Conservation (phyloP, 306 rosid species). For the Cicer judaicum region DNA sequence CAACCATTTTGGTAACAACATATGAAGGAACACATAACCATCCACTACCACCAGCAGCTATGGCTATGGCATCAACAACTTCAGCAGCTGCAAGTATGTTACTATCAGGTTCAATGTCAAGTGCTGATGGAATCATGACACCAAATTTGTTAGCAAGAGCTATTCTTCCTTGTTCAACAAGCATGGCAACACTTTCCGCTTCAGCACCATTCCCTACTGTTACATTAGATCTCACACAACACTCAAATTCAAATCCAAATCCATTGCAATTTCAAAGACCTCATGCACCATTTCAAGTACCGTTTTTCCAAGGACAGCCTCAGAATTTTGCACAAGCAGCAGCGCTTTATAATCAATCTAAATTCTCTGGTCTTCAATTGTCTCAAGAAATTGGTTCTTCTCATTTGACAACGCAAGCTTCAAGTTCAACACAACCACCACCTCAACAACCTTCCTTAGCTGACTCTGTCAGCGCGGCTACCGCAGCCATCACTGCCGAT, state of each 20-base stretch:
- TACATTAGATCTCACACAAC: slow-evolving; percentile 84
- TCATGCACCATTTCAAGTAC: slow-evolving; percentile 62
- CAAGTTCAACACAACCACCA: slow-evolving; percentile 46
- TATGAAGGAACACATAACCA: slow-evolving; percentile 97
- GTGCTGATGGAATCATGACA: slow-evolving; percentile 87
- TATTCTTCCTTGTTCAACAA: slow-evolving; percentile 72
- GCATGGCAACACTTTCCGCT: slow-evolving; percentile 90
- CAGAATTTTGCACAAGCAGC: slow-evolving; percentile 68
- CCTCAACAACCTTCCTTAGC: slow-evolving; percentile 52
- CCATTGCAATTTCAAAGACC: slow-evolving; percentile 66
- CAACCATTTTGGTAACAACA: slow-evolving; percentile 78
- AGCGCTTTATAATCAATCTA: slow-evolving; percentile 76
- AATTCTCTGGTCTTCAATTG: slow-evolving; percentile 87
- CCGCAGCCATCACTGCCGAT: slow-evolving; percentile 87
- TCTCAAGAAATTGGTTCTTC: slow-evolving; percentile 70
- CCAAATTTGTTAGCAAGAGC: slow-evolving; percentile 84
- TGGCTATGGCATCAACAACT: slow-evolving; percentile 97
- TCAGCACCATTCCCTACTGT: slow-evolving; percentile 93
- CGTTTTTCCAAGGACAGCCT: slow-evolving; percentile 64
- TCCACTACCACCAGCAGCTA: slow-evolving; percentile 93
- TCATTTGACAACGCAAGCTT: slow-evolving; percentile 50
- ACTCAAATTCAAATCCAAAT: slow-evolving; percentile 37
- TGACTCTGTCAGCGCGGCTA: slow-evolving; percentile 80
- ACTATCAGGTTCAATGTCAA: slow-evolving; percentile 86
- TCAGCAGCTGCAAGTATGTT: slow-evolving; percentile 90